A percentile compares a stretch with the other conserved stretches of the same genome.
Conservation (phyloP, 176 grass and related monocot genomes). For the Alloteropsis semialata region DNA sequence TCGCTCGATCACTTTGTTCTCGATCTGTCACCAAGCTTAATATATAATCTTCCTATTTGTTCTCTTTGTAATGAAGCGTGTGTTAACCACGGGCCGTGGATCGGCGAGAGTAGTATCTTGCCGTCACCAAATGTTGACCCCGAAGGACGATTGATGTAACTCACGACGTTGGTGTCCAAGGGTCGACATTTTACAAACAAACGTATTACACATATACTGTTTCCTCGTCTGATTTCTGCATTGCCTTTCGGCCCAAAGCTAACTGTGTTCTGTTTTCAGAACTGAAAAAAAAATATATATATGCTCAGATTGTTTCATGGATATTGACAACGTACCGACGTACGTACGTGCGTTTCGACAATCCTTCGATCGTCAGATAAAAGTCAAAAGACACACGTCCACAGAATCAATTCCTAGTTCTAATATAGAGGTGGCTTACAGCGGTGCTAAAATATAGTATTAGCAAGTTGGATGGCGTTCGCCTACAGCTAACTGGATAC, state of each 20-base stretch:
- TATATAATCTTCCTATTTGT: no score
- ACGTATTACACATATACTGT: background rate
- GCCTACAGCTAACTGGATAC: background rate
- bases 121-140: background rate
- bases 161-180: background rate
- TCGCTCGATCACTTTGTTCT: background rate
- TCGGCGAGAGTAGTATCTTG: no score
- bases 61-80: background rate
- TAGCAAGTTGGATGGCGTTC: background rate
- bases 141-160: background rate
- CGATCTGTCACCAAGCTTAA: background rate
- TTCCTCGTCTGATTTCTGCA: background rate
- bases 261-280: background rate
- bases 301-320: background rate
- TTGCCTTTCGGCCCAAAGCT: background rate
- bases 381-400: conserved; percentile 5
- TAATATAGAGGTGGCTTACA: background rate
- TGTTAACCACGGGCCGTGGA: background rate
- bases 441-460: background rate
- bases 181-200: background rate
- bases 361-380: background rate
- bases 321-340: no score
- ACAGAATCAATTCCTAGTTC: background rate
- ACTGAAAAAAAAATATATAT: no score
- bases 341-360: background rate